Evolutionary conservation across 2,329 filamentous ascomycete species (phyloP).

Genomic region (Sodiomyces alkalinus): DNA sequence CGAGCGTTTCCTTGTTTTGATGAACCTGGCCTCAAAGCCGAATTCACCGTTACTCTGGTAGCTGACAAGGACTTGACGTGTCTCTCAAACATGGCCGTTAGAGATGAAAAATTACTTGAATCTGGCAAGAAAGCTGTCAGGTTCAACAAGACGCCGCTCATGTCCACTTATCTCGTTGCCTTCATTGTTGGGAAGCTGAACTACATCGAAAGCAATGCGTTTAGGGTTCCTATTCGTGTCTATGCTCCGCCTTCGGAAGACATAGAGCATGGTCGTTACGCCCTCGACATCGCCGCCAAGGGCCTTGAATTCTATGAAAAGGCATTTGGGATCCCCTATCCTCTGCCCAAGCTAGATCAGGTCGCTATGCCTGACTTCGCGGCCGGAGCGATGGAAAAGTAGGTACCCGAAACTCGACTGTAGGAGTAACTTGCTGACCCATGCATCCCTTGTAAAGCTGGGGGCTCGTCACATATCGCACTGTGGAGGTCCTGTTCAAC

Average conservation of each 20-base stretch:
- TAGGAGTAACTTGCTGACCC: too few relatives aligned
- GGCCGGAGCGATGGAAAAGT: slow-evolving; percentile 78
- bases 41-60: slow-evolving; percentile 80
- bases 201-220: slow-evolving; percentile 80
- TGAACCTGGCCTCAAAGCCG: slow-evolving; percentile 84
- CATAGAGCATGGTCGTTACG: slow-evolving; percentile 83
- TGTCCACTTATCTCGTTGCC: slow-evolving; percentile 92
- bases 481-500: slow-evolving; percentile 80
- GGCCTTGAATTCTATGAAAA: slow-evolving; percentile 93
- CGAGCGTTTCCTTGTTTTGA: slow-evolving; percentile 94
- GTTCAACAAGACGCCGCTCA: slow-evolving; percentile 82
- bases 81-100: slow-evolving; percentile 93
- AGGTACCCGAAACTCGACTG: too few relatives aligned
- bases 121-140: slow-evolving; percentile 61
- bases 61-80: slow-evolving; percentile 85
- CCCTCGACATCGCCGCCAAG: slow-evolving; percentile 73
- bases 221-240: slow-evolving; percentile 85
- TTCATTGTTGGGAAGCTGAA: slow-evolving; percentile 92
- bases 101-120: slow-evolving; percentile 43
- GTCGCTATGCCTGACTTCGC: slow-evolving; percentile 92
- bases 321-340: slow-evolving; percentile 76
- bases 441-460: too few relatives aligned
- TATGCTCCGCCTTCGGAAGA: slow-evolving; percentile 83
- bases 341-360: slow-evolving; percentile 91
- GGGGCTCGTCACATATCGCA: slow-evolving; percentile 89